Conservation (phyloP, 169 alveolate species). For the Ichthyophthirius multifiliis region DNA sequence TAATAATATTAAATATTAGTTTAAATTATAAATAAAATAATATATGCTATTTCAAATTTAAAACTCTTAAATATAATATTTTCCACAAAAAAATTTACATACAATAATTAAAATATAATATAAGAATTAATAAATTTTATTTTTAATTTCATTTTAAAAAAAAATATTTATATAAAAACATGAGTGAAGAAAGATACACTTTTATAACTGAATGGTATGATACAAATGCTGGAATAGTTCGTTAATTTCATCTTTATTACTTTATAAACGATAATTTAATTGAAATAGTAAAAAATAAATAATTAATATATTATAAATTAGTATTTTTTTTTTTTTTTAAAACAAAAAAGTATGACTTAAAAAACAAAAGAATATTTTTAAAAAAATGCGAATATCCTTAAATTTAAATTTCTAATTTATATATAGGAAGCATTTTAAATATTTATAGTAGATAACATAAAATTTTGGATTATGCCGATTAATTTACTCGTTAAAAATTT, state of each 20-base stretch:
- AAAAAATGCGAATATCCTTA: conserved; percentile 77
- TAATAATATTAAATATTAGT: too few species aligned
- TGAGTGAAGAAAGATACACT: conserved; percentile 66
- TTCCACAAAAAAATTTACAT: too few species aligned
- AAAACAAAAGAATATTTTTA: conserved; percentile 74
- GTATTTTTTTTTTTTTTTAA: too few species aligned
- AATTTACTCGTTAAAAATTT: conserved; percentile 65
- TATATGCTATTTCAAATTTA: too few species aligned
- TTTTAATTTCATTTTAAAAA: too few species aligned
- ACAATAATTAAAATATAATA: too few species aligned
- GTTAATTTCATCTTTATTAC: conserved; percentile 65
- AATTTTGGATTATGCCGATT: conserved; percentile 83
- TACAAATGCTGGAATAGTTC: conserved; percentile 63
- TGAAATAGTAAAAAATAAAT: conserved; percentile 56
- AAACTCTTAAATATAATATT: too few species aligned
- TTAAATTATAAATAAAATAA: too few species aligned
- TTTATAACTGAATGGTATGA: conserved; percentile 84
- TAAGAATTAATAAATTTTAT: too few species aligned
- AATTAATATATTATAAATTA: too few species aligned
- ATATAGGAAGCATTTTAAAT: conserved; percentile 71
- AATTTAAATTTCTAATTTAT: conserved; percentile 58
- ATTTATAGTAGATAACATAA: conserved; percentile 78
- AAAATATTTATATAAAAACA: too few species aligned
- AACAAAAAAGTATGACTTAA: conserved; percentile 56
- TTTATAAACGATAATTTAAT: conserved; percentile 73